phyloP scores from a whole-genome alignment of 202 grass and related monocot genomes.

The Digitaria exilis region DNA sequence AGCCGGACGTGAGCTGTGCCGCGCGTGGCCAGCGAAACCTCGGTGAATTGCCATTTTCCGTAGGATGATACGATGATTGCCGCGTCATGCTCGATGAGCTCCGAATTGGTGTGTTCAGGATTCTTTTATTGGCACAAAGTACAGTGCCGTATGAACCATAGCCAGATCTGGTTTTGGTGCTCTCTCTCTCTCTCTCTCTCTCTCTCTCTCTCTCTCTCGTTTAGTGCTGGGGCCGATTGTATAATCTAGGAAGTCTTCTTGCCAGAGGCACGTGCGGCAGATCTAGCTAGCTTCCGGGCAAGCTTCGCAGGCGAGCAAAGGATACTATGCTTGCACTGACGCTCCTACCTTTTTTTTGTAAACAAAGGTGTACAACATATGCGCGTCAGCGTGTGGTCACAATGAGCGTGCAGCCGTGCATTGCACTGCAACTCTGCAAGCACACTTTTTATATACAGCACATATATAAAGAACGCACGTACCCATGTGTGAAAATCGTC shows the following conservation, averaged over 20 bases:
- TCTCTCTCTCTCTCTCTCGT: no score
- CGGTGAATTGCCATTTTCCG: conserved; percentile 3
- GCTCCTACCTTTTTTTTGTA: background rate
- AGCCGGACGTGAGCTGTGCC: background rate
- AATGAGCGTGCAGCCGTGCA: background rate
- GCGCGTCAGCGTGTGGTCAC: background rate
- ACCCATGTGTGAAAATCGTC: background rate
- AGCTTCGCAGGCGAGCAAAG: conserved; percentile 24
- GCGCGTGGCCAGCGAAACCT: background rate
- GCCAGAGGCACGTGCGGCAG: conserved; percentile 8
- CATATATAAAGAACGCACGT: background rate
- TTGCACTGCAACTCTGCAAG: background rate
- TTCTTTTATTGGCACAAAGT: background rate
- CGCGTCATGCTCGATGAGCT: background rate
- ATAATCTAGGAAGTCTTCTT: conserved; percentile 21
- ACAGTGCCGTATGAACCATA: background rate
- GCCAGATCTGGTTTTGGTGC: background rate
- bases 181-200: no score
- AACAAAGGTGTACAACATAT: background rate
- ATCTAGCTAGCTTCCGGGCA: conserved; percentile 16
- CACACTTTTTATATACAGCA: background rate
- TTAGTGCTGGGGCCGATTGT: background rate
- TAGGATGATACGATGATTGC: background rate
- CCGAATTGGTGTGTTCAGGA: background rate
- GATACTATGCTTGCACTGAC: conserved; percentile 10